Base-by-base conservation (phyloP, 2,329 filamentous ascomycete species). In the Aspergillus sp. region DNA sequence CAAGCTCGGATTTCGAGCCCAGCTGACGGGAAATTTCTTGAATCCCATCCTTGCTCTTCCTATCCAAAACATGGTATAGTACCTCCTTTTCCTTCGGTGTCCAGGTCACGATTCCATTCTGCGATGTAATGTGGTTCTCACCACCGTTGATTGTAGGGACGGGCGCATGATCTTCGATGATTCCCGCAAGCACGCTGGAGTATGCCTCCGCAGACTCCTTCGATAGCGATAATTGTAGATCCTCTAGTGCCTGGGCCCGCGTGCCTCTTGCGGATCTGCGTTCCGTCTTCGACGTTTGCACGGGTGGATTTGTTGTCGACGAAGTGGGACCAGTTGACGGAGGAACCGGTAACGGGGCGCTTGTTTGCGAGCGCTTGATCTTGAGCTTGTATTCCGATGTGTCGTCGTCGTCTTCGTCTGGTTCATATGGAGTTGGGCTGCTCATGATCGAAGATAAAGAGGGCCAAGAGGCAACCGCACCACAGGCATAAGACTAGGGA, bases 21-120 rank as follows among this genome's bases (percentile, higher is more conserved):
- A 97, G 80, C 0, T 84, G 81, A 8, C 76, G 69, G 1, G 91
- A 82, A 58, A 97, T 89, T 1, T 82, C 84, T 1, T 76, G 76
- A 0, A 89, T 68, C 62, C 92, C 80, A 66, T 87, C 83, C 55
- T 79, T 83, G 0, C 91, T 91, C 2, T 89, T 81, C 0, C 85
- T 84, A 1, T 83, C 80, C 3, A 96, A 74, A 0, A 85, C 83
- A 13, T 84, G 79, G 72, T 91, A 96, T 60, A 97, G 85, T 0
- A 79, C 67, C 1, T 83, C 79, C 71, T 96, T 96, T 70, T 97
- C 93, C 1, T 78, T 67, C 0, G 83, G 62, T 0, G 85, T 87
- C 94, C 94, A 98, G 10, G 76, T 66, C 0, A 88, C 87, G 25
- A 86, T 81, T 21, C 92, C 92, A 54, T 92, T 78, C 68, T 92